Evolutionary conservation across 1,284 basidiomycete species (phyloP), one percentile per base, ranked within the genome.

Genomic region (Golubevia pallescens): DNA sequence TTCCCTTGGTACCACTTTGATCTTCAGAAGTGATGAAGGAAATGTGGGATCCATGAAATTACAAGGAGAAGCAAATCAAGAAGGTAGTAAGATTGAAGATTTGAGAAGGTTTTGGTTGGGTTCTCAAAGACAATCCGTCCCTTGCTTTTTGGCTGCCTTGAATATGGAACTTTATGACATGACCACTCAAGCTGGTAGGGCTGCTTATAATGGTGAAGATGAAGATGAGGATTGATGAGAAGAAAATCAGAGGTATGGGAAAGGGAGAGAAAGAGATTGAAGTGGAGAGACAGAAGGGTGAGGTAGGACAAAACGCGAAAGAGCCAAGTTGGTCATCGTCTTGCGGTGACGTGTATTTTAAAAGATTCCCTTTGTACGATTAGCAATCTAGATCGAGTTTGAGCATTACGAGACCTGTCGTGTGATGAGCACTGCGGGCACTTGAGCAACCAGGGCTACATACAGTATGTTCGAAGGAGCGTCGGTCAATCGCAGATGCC

Each of bases 1-100:
- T 6, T 87, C 88, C 65, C 87, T 87, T 58, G 86, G 86, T 65
- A 87, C 87, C 70, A 86, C 86, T 24, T 74, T 88, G 28, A 86
- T 87, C 1, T 86, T 88, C 59, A 86, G 86, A 65, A 87, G 86
- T 65, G 85, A 87, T 55, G 87, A 87, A 65, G 87, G 86, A 7
- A 87, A 88, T 72, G 87, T 87, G 38, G 88, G 88, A 13, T 86
- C 86, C 42, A 88, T 88, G 87, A 81, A 86, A 68, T 86, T 88
- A 77, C 85, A 79, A 54, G 87, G 87, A 2, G 88, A 88, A 61
- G 78, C 77, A 13, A 60, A 68, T 19, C 71, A 75, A 34, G 62
- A 57, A 4, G 62, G 24, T 57, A 20, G 53, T 19, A 28, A 48
- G 21, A 16, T 28, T 58, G 57, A 19, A 23, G 86, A 87, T 63